Percentiles rank a stretch among this genome's conserved stretches.
Evolutionary conservation across 192 early-diverging fungal species (phyloP).

Genomic region (Coemansia sp.): DNA sequence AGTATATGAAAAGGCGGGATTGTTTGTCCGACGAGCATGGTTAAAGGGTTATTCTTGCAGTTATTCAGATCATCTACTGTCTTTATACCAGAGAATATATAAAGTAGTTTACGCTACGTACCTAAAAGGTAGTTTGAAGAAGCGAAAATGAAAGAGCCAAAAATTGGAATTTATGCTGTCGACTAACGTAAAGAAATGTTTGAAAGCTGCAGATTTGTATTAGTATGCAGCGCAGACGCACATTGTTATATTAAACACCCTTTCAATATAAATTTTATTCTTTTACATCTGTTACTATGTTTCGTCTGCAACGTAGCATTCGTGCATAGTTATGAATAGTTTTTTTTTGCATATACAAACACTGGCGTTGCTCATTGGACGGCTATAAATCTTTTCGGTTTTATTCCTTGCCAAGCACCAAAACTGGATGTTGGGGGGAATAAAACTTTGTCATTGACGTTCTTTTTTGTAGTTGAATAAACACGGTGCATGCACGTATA

Average conservation of each 20-base stretch:
- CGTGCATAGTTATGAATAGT: constrained; percentile 5
- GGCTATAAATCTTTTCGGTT: not conserved
- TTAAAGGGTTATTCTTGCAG: not conserved
- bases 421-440: not conserved
- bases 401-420: not conserved
- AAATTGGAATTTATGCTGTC: not conserved
- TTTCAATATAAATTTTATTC: constrained; percentile 3
- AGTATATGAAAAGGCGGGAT: not conserved
- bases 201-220: constrained; percentile 8
- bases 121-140: not conserved
- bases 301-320: not conserved
- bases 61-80: not conserved
- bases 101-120: not conserved
- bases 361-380: not conserved
- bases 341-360: not conserved
- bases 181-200: not conserved
- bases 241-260: constrained; percentile 15
- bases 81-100: too few species aligned
- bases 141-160: not conserved
- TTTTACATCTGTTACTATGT: constrained; percentile 6
- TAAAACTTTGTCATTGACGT: not conserved
- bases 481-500: constrained; percentile 13
- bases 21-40: not conserved
- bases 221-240: constrained; percentile 9
- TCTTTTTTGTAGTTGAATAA: constrained; percentile 10